Evolutionary conservation across 352 stramenopile species (phyloP).

Genomic region (Halophytophthora polymorphica): DNA sequence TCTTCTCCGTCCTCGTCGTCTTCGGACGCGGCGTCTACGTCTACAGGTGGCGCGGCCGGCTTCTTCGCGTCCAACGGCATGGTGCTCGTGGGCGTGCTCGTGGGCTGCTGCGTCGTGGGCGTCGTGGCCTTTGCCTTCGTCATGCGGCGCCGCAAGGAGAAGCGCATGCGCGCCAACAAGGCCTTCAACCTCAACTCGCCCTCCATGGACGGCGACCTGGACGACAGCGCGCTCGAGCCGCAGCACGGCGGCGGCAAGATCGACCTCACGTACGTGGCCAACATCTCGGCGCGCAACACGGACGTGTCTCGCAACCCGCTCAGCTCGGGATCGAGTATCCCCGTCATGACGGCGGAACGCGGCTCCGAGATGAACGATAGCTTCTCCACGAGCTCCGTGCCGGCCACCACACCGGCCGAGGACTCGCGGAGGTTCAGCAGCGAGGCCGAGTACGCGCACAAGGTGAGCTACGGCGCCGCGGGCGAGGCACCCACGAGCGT

Average conservation of each 20-base stretch:
- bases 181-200: constrained; percentile 25
- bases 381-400: constrained; percentile 16
- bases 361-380: constrained; percentile 43
- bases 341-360: constrained; percentile 33
- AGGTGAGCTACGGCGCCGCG: constrained; percentile 22
- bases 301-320: constrained; percentile 28
- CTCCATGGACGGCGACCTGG: constrained; percentile 30
- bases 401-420: constrained; percentile 16
- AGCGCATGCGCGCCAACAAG: constrained; percentile 30
- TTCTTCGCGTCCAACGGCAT: constrained; percentile 23
- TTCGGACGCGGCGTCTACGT: constrained; percentile 22
- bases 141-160: constrained; percentile 43
- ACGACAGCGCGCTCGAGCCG: constrained; percentile 26
- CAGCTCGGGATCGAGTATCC: constrained; percentile 30
- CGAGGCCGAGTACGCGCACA: constrained; percentile 27
- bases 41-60: neutral
- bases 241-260: constrained; percentile 26
- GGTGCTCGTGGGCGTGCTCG: constrained; percentile 35
- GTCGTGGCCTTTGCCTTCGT: constrained; percentile 40
- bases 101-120: constrained; percentile 37
- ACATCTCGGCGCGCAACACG: constrained; percentile 44
- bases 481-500: constrained; percentile 15
- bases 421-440: constrained; percentile 14
- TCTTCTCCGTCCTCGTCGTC: constrained; percentile 6
- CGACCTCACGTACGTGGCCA: constrained; percentile 46